Evolutionary conservation across 306 rosid species (phyloP), one percentile per base, ranked within the genome.

Genomic region (Oxytropis ochrocephala): DNA sequence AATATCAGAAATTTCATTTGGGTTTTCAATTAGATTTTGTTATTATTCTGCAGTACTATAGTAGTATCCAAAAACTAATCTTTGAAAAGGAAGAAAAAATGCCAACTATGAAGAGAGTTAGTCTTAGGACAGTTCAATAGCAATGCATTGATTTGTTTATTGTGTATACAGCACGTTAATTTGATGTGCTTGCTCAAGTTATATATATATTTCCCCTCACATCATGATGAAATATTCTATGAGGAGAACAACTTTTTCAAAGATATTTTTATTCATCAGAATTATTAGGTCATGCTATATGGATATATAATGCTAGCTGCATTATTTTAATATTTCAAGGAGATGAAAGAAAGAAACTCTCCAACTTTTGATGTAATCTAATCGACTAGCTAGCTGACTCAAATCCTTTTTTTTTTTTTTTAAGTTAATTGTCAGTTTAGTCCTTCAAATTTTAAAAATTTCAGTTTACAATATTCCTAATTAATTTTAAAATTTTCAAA

Each of bases 21-120:
- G 49, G 50, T 55, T 64, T 27, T 70, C 77, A 60, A 72, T 67
- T 59, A 67, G 73, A 70, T 79, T 58, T 76, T 70, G 57, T 70
- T 70, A 61, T 51, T 66, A 53, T 46, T 66, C 16, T 29, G 58
- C 11, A 24, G 3, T 24, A 2, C 3, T 24, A 24, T 24, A 24
- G 29, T 24, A 47, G 53, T 19, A 42, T 70, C 33, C 24, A 66
- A 47, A 66, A 47, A 46, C 33, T 41, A 41, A 72, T 73, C 46
- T 72, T 29, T 21, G 11, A 2, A 73, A 29, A 1, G 29, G n/a
- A 53, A 46, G 8, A 27, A 32, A 1, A 66, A 35, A 11, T 14
- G 12, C 38, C 48, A 49, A 70, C 55, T 56, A 33, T 73, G 77
- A 74, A 79, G 54, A 60, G 69, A 55, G 21, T 62, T 44, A 51